These are phyloP conservation scores for Daldinia sp. DNA, from an alignment of 2,329 filamentous ascomycete species.

Conservation along the genomic window DNA sequence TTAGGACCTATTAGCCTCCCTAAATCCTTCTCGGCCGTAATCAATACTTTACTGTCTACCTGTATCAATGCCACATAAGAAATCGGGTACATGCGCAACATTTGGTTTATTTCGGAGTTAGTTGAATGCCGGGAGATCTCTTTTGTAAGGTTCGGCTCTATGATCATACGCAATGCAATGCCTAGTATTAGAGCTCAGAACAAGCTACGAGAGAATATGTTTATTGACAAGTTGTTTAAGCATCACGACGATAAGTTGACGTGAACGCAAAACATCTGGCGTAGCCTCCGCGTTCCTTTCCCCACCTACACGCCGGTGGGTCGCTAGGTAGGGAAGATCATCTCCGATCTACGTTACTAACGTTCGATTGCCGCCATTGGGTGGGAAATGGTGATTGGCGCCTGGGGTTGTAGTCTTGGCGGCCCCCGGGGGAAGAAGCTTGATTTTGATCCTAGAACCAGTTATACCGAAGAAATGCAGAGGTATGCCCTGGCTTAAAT, in stretches of 20 bases:
- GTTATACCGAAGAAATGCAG: constrained; percentile 14
- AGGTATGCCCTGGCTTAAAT: constrained; percentile 33
- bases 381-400: constrained; percentile 41
- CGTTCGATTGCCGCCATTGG: constrained; percentile 38
- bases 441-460: constrained; percentile 30
- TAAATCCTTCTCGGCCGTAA: not conserved
- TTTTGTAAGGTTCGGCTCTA: not conserved
- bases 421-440: constrained; percentile 27
- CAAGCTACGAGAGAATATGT: not conserved
- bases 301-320: constrained; percentile 5
- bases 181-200: too few relatives aligned
- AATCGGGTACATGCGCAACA: not conserved
- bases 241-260: not conserved
- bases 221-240: not conserved
- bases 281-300: not conserved
- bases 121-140: not conserved
- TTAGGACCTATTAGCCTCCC: not conserved
- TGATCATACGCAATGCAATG: too few relatives aligned
- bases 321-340: not conserved
- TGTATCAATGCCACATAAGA: not conserved
- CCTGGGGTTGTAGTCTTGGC: constrained; percentile 18
- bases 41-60: not conserved
- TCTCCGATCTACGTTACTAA: constrained; percentile 38
- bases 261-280: not conserved
- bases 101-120: not conserved